These are phyloP conservation scores for Dendryphion nanum DNA, from an alignment of 2,329 filamentous ascomycete genomes.

Conservation along the genomic window DNA sequence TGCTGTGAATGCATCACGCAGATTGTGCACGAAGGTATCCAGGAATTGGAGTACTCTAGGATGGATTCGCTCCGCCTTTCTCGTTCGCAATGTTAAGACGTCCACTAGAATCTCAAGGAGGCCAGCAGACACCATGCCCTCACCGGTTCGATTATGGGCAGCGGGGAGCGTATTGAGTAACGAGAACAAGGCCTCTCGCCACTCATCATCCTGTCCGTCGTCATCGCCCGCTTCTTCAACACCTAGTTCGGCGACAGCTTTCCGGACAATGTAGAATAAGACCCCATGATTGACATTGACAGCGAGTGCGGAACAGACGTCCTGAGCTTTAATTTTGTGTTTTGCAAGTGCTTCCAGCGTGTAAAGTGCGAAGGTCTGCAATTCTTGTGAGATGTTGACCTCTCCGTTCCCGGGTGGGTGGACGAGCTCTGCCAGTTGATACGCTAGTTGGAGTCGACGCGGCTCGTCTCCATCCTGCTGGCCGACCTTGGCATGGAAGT, in stretches of 20 bases:
- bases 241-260: conserved; percentile 79
- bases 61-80: conserved; percentile 78
- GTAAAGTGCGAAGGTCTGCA: conserved; percentile 79
- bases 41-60: conserved; percentile 83
- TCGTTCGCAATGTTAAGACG: conserved; percentile 78
- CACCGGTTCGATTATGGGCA: conserved; percentile 67
- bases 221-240: conserved; percentile 51
- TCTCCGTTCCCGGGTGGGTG: conserved; percentile 75
- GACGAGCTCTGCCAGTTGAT: conserved; percentile 88
- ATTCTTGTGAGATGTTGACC: conserved; percentile 65
- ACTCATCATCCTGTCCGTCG: conserved; percentile 74
- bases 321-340: conserved; percentile 71
- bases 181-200: conserved; percentile 88
- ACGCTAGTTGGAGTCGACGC: conserved; percentile 81
- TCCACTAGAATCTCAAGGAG: conserved; percentile 89
- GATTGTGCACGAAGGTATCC: conserved; percentile 81
- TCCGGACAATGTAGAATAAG: conserved; percentile 87
- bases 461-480: conserved; percentile 88
- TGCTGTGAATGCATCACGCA: conserved; percentile 79
- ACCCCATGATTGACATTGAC: conserved; percentile 96
- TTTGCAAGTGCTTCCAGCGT: conserved; percentile 83
- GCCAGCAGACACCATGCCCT: conserved; percentile 83
- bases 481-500: conserved; percentile 83
- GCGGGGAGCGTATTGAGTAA: conserved; percentile 78
- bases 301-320: conserved; percentile 87